These are phyloP conservation scores for Wickerhamiella azyma DNA, from an alignment of 805 yeast species.

Conservation along the genomic window DNA sequence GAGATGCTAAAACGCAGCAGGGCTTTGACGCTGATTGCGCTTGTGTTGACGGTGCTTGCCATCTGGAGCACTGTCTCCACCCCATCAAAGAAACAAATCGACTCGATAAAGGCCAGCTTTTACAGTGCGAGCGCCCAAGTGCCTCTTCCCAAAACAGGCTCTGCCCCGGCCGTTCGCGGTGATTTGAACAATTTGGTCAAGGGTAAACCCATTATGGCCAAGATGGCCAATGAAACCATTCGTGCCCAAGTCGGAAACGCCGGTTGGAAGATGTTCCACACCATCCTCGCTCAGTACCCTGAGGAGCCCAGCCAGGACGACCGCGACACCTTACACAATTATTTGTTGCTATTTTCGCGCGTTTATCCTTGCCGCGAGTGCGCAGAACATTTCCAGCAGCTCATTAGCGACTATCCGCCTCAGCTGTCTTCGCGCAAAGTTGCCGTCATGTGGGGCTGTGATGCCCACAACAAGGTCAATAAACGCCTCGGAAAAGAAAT, in stretches of 20 bases:
- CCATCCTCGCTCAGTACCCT: conserved; percentile 84
- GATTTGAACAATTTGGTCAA: conserved; percentile 10
- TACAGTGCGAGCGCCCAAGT: not conserved
- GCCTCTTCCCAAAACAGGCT: not conserved
- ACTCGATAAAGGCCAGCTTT: not conserved
- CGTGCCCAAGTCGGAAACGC: conserved; percentile 81
- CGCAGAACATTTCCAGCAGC: conserved; percentile 72
- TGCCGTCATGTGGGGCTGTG: conserved; percentile 96
- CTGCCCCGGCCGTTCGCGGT: not conserved
- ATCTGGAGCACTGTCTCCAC: conserved; percentile 2
- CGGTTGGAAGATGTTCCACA: conserved; percentile 86
- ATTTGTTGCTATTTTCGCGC: conserved; percentile 65
- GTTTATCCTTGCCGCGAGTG: conserved; percentile 97
- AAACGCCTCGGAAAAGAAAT: conserved; percentile 48
- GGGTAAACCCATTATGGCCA: conserved; percentile 70
- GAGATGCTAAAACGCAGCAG: conserved; percentile 5
- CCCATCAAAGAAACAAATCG: not conserved
- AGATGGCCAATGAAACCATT: conserved; percentile 75
- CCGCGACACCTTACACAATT: conserved; percentile 45
- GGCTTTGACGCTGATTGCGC: not conserved
- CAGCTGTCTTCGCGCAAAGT: conserved; percentile 60
- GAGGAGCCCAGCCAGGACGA: conserved; percentile 59
- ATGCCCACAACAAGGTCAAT: conserved; percentile 78
- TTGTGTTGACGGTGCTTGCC: not conserved
- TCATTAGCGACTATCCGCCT: conserved; percentile 66